These are phyloP conservation scores for Lactarius deliciosus DNA, from an alignment of 768 basidiomycete genomes.

Conservation along the genomic window DNA sequence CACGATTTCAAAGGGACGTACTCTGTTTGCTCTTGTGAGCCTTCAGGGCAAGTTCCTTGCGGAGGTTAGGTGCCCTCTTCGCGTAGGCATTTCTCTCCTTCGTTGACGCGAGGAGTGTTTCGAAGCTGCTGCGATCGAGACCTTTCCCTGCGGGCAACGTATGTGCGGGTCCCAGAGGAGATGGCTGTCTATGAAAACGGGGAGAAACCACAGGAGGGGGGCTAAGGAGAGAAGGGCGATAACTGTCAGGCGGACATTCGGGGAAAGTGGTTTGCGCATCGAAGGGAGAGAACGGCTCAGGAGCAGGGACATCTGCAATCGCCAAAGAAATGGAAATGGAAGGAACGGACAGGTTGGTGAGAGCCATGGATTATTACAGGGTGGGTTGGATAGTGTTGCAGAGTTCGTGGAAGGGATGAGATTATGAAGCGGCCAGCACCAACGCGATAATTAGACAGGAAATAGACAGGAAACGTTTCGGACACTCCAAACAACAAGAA, in stretches of 20 bases:
- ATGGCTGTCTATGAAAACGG: slow-evolving; percentile 43
- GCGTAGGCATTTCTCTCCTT: slow-evolving; percentile 52
- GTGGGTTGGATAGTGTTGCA: slow-evolving; percentile 28
- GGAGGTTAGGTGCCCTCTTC: slow-evolving; percentile 57
- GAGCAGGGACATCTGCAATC: slow-evolving; percentile 49
- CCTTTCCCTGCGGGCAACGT: slow-evolving; percentile 46
- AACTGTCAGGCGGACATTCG: slow-evolving; percentile 45
- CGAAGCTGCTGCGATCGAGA: slow-evolving; percentile 61
- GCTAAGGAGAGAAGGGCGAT: slow-evolving; percentile 57
- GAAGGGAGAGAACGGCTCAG: slow-evolving; percentile 67
- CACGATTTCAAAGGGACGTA: slow-evolving; percentile 38
- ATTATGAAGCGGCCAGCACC: slow-evolving; percentile 40
- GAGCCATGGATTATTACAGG: slow-evolving; percentile 33
- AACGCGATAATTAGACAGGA: slow-evolving; percentile 31
- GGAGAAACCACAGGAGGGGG: slow-evolving; percentile 51
- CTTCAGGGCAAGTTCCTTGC: slow-evolving; percentile 73
- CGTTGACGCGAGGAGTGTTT: slow-evolving; percentile 59
- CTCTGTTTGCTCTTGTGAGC: slow-evolving; percentile 73
- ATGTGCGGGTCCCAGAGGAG: slow-evolving; percentile 50
- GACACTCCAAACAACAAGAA: slow-evolving; percentile 34
- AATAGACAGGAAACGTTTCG: slow-evolving; percentile 20
- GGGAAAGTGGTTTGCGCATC: slow-evolving; percentile 35
- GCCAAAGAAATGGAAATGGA: slow-evolving; percentile 70
- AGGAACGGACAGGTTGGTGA: slow-evolving; percentile 50
- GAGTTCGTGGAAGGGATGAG: slow-evolving; percentile 17